Conservation (phyloP, 192 early-diverging fungal species). For the Entophlyctis luteolus region DNA sequence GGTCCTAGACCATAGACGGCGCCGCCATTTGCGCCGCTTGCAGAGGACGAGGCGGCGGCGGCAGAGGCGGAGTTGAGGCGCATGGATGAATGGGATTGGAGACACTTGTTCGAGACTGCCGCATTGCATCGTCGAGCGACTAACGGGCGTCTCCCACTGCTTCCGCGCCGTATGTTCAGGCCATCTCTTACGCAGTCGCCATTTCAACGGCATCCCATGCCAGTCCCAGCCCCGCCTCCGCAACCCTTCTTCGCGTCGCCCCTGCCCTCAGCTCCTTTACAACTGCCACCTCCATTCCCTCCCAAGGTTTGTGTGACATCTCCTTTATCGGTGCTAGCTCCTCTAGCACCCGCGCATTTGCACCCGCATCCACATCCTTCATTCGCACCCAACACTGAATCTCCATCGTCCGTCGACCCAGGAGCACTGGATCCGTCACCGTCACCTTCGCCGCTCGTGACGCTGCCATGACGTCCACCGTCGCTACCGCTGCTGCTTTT, state of each 20-base stretch:
- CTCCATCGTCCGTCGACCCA: neutral
- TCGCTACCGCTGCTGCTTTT: neutral
- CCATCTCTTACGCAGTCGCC: too few species aligned
- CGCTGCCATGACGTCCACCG: neutral
- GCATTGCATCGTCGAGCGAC: too few species aligned
- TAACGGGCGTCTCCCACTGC: too few species aligned
- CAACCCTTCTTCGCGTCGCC: too few species aligned
- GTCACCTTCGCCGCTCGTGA: neutral
- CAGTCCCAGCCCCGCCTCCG: too few species aligned
- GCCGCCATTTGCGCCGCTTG: neutral
- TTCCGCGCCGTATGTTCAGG: too few species aligned
- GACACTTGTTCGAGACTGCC: too few species aligned
- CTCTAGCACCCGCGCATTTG: neutral
- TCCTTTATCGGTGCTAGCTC: neutral
- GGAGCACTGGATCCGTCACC: neutral
- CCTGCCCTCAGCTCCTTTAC: too few species aligned
- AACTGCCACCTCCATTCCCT: neutral
- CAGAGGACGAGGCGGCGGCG: neutral
- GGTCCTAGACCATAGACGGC: neutral
- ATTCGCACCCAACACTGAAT: neutral
- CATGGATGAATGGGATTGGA: too few species aligned
- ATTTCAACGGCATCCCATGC: too few species aligned
- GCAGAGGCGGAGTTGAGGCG: neutral
- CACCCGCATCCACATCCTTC: constrained; percentile 4
- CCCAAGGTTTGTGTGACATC: neutral